Conservation (phyloP, 768 basidiomycete genomes). For the Kwoniella sp. region DNA sequence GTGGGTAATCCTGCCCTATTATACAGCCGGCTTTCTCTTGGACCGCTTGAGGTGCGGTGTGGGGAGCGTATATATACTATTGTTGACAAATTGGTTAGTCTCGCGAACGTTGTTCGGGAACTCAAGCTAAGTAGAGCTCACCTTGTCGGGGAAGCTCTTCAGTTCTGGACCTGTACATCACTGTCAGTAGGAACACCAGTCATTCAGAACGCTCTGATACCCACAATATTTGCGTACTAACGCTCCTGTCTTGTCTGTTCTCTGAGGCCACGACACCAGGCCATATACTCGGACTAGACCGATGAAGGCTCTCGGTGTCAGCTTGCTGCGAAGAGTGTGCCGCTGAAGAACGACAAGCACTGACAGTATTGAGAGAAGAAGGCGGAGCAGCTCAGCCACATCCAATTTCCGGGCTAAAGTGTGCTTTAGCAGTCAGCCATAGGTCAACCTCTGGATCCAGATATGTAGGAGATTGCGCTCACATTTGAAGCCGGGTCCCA, state of each 20-base stretch:
- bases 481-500: constrained; percentile 56
- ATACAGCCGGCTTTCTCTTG: constrained; percentile 55
- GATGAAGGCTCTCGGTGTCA: too few relatives aligned
- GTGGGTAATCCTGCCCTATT: constrained; percentile 56
- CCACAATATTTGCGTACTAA: constrained; percentile 55
- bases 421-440: neutral
- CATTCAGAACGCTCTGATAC: neutral
- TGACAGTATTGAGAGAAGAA: constrained; percentile 55
- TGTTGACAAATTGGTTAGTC: constrained; percentile 2
- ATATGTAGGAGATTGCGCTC: too few relatives aligned
- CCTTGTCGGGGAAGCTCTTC: constrained; percentile 57
- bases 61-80: constrained; percentile 57
- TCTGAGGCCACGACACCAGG: constrained; percentile 51
- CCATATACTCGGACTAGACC: constrained; percentile 51
- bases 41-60: constrained; percentile 48
- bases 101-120: too few relatives aligned
- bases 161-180: constrained; percentile 51
- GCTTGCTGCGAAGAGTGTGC: too few relatives aligned
- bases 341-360: too few relatives aligned
- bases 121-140: too few relatives aligned
- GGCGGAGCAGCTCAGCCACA: constrained; percentile 57
- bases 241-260: constrained; percentile 54
- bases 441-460: too few relatives aligned
- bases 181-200: neutral
- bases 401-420: constrained; percentile 55